Conservation (phyloP, 306 rosid species). For the Vachellia collinsii region DNA sequence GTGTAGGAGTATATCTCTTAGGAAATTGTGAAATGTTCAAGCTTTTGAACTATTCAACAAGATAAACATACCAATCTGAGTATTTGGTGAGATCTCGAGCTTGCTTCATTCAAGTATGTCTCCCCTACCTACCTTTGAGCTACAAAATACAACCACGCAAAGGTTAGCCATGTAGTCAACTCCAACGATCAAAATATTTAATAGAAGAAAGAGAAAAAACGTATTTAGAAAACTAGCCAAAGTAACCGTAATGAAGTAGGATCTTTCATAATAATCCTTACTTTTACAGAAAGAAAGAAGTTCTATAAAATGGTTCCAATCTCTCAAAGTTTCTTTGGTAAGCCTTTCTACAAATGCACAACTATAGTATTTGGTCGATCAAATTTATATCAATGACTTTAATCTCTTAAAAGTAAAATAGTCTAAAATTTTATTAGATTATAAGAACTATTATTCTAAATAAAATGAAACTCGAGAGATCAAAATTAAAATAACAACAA, state of each 20-base stretch:
- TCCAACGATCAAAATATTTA: slow-evolving; percentile 18
- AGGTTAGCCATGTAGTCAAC: slow-evolving; percentile 22
- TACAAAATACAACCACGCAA: slow-evolving; percentile 41
- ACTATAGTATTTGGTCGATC: no score
- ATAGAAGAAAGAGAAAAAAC: slow-evolving; percentile 24
- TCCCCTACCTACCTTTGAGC: slow-evolving; percentile 97
- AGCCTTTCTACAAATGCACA: slow-evolving; percentile 87
- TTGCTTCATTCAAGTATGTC: slow-evolving; percentile 88
- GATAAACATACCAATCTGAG: slow-evolving; percentile 73
- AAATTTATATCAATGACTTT: no score
- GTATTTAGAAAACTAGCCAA: slow-evolving; percentile 17
- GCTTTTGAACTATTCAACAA: slow-evolving; percentile 20
- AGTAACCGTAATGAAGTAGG: slow-evolving; percentile 28
- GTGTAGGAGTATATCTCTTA: slow-evolving; percentile 15
- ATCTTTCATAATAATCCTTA: slow-evolving; percentile 43
- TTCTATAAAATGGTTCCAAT: slow-evolving; percentile 82
- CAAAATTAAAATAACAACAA: no score
- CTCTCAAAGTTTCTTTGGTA: slow-evolving; percentile 73
- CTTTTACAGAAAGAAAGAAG: slow-evolving; percentile 86
- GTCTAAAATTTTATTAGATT: no score
- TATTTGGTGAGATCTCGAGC: slow-evolving; percentile 99
- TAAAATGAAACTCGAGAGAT: no score
- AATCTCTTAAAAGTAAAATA: no score
- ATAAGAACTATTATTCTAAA: no score
- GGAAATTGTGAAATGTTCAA: slow-evolving; percentile 9